Conservation (phyloP, 164 flowering plant species). For the Liriodendron chinense region DNA sequence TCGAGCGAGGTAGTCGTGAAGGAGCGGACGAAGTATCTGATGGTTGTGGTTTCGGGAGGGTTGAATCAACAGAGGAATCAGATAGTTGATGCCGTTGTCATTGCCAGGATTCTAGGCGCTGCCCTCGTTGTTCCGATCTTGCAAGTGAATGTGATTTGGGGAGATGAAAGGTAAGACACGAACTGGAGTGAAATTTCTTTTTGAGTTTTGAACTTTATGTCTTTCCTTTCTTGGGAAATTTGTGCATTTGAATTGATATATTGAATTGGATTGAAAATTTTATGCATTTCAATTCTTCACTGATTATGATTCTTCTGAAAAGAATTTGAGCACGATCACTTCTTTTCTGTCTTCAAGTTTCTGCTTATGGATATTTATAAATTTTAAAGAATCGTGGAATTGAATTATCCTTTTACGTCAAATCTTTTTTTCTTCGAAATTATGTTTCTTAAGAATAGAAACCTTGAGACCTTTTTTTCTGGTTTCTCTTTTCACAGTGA, state of each 20-base stretch:
- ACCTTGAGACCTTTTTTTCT: not conserved
- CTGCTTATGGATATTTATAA: too few relatives aligned
- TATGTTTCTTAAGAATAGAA: not conserved
- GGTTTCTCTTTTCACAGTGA: constrained; percentile 52
- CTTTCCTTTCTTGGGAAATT: not conserved
- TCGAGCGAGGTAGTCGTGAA: constrained; percentile 38
- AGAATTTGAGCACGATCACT: not conserved
- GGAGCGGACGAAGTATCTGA: constrained; percentile 61
- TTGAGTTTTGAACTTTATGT: not conserved
- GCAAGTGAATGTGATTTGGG: constrained; percentile 96
- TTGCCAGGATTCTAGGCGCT: constrained; percentile 95
- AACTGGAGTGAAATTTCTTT: not conserved
- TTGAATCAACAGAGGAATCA: constrained; percentile 98
- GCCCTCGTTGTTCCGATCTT: constrained; percentile 84
- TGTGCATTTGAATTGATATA: not conserved
- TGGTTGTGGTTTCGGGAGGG: constrained; percentile 95
- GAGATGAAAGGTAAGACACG: constrained; percentile 81
- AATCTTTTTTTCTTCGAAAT: not conserved
- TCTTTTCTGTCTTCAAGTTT: not conserved
- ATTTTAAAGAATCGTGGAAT: too few relatives aligned
- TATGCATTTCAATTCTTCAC: too few relatives aligned
- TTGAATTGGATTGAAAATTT: not conserved
- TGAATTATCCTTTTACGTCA: too few relatives aligned
- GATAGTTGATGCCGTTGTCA: constrained; percentile 96
- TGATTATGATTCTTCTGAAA: too few relatives aligned